These are phyloP conservation scores for Vitis hybrid DNA, from an alignment of 177 flowering plant species.

Conservation along the genomic window DNA sequence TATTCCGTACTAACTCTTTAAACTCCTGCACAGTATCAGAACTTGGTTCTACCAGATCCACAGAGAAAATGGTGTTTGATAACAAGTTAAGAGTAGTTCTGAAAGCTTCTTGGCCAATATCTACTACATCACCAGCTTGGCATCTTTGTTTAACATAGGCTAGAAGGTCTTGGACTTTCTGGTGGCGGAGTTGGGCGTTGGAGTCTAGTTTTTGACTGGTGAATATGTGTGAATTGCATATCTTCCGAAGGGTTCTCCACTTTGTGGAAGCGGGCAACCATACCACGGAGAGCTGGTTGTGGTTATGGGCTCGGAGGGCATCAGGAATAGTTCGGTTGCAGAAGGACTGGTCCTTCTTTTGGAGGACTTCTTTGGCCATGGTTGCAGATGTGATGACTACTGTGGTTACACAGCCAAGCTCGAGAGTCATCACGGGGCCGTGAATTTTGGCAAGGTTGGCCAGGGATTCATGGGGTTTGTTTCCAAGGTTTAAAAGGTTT, in stretches of 20 bases:
- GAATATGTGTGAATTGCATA: conserved; percentile 32
- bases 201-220: conserved; percentile 27
- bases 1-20: too few relatives aligned
- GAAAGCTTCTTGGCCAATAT: conserved; percentile 38
- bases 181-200: conserved; percentile 25
- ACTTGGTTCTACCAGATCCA: conserved; percentile 21
- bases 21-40: neutral
- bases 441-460: conserved; percentile 39
- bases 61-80: conserved; percentile 30
- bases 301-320: conserved; percentile 25
- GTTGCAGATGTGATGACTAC: conserved; percentile 46
- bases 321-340: conserved; percentile 31
- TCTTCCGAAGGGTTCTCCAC: conserved; percentile 36
- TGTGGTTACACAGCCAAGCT: conserved; percentile 44
- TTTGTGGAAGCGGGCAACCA: conserved; percentile 12
- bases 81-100: conserved; percentile 25
- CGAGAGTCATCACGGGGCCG: conserved; percentile 53
- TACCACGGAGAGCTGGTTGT: conserved; percentile 25
- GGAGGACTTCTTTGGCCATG: conserved; percentile 51
- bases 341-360: conserved; percentile 41
- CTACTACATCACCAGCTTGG: conserved; percentile 23
- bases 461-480: conserved; percentile 45
- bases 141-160: conserved; percentile 14
- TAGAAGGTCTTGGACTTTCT: conserved; percentile 34
- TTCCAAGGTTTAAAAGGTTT: conserved; percentile 46